These are phyloP conservation scores for Farysia itapuensis DNA, from an alignment of 1,284 basidiomycete genomes.

Conservation along the genomic window DNA sequence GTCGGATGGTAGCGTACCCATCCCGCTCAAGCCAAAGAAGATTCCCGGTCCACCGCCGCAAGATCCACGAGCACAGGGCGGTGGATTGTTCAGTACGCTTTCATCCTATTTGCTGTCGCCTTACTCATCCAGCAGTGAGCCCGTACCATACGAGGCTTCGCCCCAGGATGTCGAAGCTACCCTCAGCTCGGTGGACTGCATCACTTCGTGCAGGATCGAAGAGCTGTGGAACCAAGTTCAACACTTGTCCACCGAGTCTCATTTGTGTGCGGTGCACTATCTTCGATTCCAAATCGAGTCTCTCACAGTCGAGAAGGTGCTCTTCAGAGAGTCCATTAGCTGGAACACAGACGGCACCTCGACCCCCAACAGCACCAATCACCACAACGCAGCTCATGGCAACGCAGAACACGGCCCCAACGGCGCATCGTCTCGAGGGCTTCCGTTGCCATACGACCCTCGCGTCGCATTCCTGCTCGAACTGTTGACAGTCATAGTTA, in stretches of 20 bases:
- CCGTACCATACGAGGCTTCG: constrained; percentile 69
- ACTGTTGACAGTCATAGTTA: constrained; percentile 84
- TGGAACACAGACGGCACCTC: constrained; percentile 45
- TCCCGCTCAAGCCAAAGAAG: constrained; percentile 48
- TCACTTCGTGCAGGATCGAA: constrained; percentile 88
- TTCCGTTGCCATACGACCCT: constrained; percentile 80
- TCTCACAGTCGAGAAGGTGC: constrained; percentile 71
- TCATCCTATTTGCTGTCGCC: constrained; percentile 97
- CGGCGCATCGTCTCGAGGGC: constrained; percentile 33
- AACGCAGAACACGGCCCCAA: not conserved
- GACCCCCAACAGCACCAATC: constrained; percentile 60
- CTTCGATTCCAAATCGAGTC: constrained; percentile 87
- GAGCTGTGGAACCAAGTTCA: constrained; percentile 90
- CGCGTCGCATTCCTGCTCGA: constrained; percentile 91
- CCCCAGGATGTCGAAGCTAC: constrained; percentile 91
- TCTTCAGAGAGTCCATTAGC: constrained; percentile 14
- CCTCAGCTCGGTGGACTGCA: constrained; percentile 90
- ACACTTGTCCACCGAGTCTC: constrained; percentile 67
- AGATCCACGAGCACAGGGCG: constrained; percentile 73
- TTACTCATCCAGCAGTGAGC: constrained; percentile 72
- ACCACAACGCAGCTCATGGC: constrained; percentile 64
- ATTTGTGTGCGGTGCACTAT: constrained; percentile 79
- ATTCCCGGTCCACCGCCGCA: constrained; percentile 84
- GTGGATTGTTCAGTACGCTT: constrained; percentile 86
- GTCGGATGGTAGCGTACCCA: constrained; percentile 34